phyloP scores from a whole-genome alignment of 106 monocot species.

The Narthecium ossifragum region DNA sequence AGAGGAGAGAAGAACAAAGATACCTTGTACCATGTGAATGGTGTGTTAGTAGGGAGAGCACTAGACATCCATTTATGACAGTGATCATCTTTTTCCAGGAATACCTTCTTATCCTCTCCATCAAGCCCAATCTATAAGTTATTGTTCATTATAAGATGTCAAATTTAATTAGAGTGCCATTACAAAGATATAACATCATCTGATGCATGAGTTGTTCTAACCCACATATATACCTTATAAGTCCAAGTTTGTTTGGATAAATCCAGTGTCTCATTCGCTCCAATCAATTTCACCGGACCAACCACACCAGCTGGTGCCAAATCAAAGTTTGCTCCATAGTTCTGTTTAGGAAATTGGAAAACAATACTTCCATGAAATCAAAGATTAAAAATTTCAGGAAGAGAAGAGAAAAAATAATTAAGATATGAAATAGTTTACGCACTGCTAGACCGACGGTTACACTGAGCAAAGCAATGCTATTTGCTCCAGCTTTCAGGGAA shows the following conservation, averaged over 20 bases:
- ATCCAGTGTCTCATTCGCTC: slow-evolving; percentile 18
- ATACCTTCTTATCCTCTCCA: slow-evolving; percentile 13
- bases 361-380: neutral
- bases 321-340: slow-evolving; percentile 66
- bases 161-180: neutral
- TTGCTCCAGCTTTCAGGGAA: slow-evolving; percentile 24
- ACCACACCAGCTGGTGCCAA: slow-evolving; percentile 37
- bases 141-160: neutral
- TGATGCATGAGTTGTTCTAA: neutral
- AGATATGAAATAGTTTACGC: neutral
- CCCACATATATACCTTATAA: slow-evolving; percentile 41
- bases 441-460: slow-evolving; percentile 81
- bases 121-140: slow-evolving; percentile 30
- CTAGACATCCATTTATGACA: slow-evolving; percentile 19
- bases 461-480: slow-evolving; percentile 62
- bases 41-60: slow-evolving; percentile 29
- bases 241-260: slow-evolving; percentile 43
- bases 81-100: neutral
- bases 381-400: too few relatives aligned
- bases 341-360: slow-evolving; percentile 24
- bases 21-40: slow-evolving; percentile 89
- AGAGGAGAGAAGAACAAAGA: neutral
- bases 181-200: neutral
- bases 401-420: neutral
- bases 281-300: slow-evolving; percentile 54